Conservation (phyloP, 768 basidiomycete species). For the Rhodotorula sphaerocarpa region DNA sequence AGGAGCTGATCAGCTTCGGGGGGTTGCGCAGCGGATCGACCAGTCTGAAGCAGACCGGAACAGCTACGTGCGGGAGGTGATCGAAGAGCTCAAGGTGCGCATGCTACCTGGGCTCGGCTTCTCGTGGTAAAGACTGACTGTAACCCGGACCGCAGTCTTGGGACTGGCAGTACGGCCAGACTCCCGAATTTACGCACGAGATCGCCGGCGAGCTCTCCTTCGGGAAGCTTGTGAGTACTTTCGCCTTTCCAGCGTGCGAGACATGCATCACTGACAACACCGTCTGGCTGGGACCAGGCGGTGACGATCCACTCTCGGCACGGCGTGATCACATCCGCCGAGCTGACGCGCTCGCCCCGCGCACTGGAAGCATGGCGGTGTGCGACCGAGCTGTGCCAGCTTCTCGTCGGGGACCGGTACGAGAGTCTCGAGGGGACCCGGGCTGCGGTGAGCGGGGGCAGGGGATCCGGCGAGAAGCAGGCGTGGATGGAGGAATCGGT, state of each 20-base stretch:
- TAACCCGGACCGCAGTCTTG: conserved; percentile 56
- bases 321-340: conserved; percentile 33
- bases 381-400: conserved; percentile 13
- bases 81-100: conserved; percentile 63
- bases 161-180: conserved; percentile 89
- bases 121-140: neutral
- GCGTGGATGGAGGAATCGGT: conserved; percentile 7
- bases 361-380: conserved; percentile 2
- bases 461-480: neutral
- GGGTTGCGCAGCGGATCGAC: conserved; percentile 47
- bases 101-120: neutral
- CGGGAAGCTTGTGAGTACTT: neutral
- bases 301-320: conserved; percentile 33
- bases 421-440: conserved; percentile 17
- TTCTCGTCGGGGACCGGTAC: conserved; percentile 32
- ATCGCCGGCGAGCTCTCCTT: conserved; percentile 43
- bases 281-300: conserved; percentile 3
- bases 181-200: conserved; percentile 78
- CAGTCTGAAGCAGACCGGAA: conserved; percentile 48
- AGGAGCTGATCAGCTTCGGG: neutral
- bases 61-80: conserved; percentile 60
- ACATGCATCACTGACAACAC: neutral
- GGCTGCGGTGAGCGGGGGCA: neutral
- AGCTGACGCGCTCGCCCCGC: conserved; percentile 4
- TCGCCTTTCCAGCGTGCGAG: neutral